Evolutionary conservation across 805 yeast species (phyloP).

Genomic region (Schizosaccharomyces lindneri): DNA sequence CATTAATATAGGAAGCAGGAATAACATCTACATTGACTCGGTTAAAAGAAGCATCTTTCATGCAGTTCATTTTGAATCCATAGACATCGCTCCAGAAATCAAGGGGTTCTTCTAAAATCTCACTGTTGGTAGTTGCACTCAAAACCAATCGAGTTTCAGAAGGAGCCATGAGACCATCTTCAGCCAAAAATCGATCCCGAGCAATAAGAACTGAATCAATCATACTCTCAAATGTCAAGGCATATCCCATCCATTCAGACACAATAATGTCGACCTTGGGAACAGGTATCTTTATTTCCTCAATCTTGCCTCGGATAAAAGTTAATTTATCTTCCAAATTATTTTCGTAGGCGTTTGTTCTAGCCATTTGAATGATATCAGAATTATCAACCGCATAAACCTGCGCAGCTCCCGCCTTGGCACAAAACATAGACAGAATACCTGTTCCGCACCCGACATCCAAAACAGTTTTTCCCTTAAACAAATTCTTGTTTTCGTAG

Average conservation of each 20-base stretch:
- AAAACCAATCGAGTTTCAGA: slow-evolving; percentile 74
- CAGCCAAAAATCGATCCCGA: slow-evolving; percentile 44
- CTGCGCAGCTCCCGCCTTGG: slow-evolving; percentile 75
- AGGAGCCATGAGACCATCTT: slow-evolving; percentile 39
- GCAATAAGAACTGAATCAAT: slow-evolving; percentile 68
- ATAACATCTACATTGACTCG: slow-evolving; percentile 75
- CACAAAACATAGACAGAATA: slow-evolving; percentile 74
- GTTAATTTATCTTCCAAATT: slow-evolving; percentile 64
- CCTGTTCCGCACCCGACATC: slow-evolving; percentile 94
- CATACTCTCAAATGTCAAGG: slow-evolving; percentile 67
- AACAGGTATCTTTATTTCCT: slow-evolving; percentile 50
- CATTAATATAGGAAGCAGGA: slow-evolving; percentile 25
- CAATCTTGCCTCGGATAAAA: slow-evolving; percentile 55
- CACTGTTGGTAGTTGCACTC: slow-evolving; percentile 82
- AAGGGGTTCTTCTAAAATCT: slow-evolving; percentile 74
- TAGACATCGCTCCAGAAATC: slow-evolving; percentile 91
- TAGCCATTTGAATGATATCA: slow-evolving; percentile 71
- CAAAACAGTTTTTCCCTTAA: slow-evolving; percentile 64
- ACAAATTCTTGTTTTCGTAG: slow-evolving; percentile 51
- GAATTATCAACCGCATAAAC: slow-evolving; percentile 76
- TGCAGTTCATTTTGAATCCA: slow-evolving; percentile 73
- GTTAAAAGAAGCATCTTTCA: slow-evolving; percentile 27
- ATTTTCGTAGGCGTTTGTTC: slow-evolving; percentile 39
- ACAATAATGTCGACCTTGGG: slow-evolving; percentile 61
- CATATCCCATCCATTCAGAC: slow-evolving; percentile 86